Base-by-base conservation (phyloP, 2,329 filamentous ascomycete species). In the Diaporthe sp. region DNA sequence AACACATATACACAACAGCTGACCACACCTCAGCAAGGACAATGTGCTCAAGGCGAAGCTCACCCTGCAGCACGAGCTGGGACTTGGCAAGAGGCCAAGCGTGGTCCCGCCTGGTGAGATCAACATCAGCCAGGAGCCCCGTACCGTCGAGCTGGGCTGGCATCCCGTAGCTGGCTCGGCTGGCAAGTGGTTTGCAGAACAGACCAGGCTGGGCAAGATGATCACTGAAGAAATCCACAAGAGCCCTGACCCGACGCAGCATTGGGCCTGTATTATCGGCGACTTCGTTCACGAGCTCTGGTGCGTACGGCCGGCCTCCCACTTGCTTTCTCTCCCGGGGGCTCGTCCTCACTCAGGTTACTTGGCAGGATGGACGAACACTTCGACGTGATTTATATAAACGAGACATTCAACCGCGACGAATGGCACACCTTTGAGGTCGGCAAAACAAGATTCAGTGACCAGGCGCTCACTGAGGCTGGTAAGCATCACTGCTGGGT, bases 231-330 rank as follows among this genome's bases (percentile, higher is more conserved):
- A 86, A 77, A 87, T 89, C 72, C 86, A 89, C 78, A 85, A 84
- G 74, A 90, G 89, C 76, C 90, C 90, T 0, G 90, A 91, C 79
- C 90, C 90, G 4, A 90, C 89, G 5, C 90, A 91, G 81, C 90
- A 91, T 79, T 91, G 90, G 90, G 89, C 88, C 3, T 87, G 91
- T 1, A 83, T 91, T 0, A 88, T 91, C 0, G 89, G 88, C 2
- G 88, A 87, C 17, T 91, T 84, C 79, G 86, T 85, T 1, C 89
- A 91, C 79, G 85, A 91, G 79, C 81, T 91, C n/a, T 91, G 90
- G 89, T 68, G 10, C 17, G 62, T 68, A 51, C 6, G 2, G 31
- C 31, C 25, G 28, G 19, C 37, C 12, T 49, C 19, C 13, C 44
- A 25, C 62, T 13, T 39, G 31, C 19, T 22, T 39, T 7, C 42